These are phyloP conservation scores for Crithidia expoeki DNA, from an alignment of 208 protist species.

Conservation along the genomic window DNA sequence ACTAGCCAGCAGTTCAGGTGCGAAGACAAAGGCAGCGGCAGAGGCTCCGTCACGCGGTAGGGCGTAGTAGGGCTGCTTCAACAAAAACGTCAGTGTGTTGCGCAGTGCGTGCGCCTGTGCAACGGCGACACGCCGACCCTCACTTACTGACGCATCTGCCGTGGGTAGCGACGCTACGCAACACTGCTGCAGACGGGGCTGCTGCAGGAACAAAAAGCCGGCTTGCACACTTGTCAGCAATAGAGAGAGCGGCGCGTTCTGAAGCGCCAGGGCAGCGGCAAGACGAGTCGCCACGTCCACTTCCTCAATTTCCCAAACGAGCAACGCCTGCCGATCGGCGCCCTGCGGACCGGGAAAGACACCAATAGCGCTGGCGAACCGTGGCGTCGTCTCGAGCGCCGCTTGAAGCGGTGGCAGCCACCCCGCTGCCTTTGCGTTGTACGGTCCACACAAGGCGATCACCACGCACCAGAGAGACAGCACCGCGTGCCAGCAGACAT, in stretches of 20 bases:
- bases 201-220: constrained; percentile 45
- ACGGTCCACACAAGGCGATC: constrained; percentile 11
- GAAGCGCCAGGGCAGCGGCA: constrained; percentile 37
- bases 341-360: constrained; percentile 35
- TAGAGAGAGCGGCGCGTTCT: constrained; percentile 31
- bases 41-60: constrained; percentile 25
- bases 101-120: constrained; percentile 29
- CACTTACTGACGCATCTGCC: constrained; percentile 1
- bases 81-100: constrained; percentile 23
- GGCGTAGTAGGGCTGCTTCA: constrained; percentile 24
- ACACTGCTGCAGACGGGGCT: constrained; percentile 23
- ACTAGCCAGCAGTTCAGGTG: constrained; percentile 18
- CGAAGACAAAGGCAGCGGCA: constrained; percentile 31
- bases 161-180: constrained; percentile 25
- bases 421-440: constrained; percentile 18
- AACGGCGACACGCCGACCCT: constrained; percentile 18
- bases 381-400: constrained; percentile 41
- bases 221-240: constrained; percentile 55
- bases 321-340: constrained; percentile 22
- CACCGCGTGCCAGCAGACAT: constrained; percentile 56
- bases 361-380: constrained; percentile 58
- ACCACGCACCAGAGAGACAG: constrained; percentile 46
- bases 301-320: constrained; percentile 69
- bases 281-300: constrained; percentile 54
- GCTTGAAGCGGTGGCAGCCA: constrained; percentile 42